Evolutionary conservation across 2,329 filamentous ascomycete species (phyloP), one percentile per base, ranked within the genome.

Genomic region (Sporothrix phasma): DNA sequence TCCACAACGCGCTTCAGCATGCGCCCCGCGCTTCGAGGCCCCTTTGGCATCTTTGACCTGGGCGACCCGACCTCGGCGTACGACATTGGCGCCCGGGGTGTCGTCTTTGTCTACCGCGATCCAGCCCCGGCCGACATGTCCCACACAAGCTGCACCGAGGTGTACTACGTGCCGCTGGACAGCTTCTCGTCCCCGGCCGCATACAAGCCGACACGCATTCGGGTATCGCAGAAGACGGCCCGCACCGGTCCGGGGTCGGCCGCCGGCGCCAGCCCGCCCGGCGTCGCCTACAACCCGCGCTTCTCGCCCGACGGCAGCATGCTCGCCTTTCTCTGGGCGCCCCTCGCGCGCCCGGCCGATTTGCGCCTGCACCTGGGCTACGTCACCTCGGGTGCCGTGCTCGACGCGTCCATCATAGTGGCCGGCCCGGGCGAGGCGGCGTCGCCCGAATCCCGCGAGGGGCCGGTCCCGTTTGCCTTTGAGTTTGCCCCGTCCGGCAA

Each of bases 251-350:
- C 17, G 34, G 63, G 8, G 15, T 41, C 46, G 15, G 19, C 26
- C 19, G 11, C 51, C 1, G 19, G 31, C 11, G 31, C 10, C 13
- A 13, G 51, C 7, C 45, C n/a, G 65, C 46, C 46, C 17, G 63
- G 56, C 37, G 5, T 53, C 2, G 19, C 65, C 45, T 58, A 58
- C 29, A 71, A 73, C 41, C 73, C 76, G 11, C 70, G 73, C 6
- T 74, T 77, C 66, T 74, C 74, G 3, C 74, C 75, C 0, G 73
- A 78, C 62, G 75, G 72, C 3, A 69, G 70, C 17, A 69, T 71
- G 51, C 67, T 78, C 8, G 73, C 71, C 2, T 78, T 77, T 58
- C 56, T 76, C 19, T 71, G 73, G 29, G 43, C 69, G 6, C 67
- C 70, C 1, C 65, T 68, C 4, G 63, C 65, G 2, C 69, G 72